phyloP scores from a whole-genome alignment of 2,329 filamentous ascomycete species.

The Fusarium mexicanum region DNA sequence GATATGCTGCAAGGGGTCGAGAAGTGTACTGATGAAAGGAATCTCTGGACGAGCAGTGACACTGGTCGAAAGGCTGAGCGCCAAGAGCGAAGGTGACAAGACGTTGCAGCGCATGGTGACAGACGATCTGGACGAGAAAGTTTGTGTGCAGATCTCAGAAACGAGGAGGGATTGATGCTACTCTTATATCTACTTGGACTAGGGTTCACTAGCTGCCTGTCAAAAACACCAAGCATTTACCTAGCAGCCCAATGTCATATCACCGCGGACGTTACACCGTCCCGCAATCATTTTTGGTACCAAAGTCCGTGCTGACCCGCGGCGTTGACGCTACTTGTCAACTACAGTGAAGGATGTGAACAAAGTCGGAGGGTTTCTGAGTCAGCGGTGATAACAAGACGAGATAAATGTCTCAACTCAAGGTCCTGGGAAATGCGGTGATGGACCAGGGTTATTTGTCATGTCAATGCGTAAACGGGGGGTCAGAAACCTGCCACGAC shows the following conservation, averaged over 20 bases:
- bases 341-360: not conserved
- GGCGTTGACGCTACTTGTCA: not conserved
- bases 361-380: not conserved
- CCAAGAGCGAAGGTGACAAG: slow-evolving; percentile 10
- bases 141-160: not conserved
- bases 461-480: not conserved
- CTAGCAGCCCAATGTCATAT: not conserved
- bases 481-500: not conserved
- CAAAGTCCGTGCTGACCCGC: not conserved
- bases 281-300: not conserved
- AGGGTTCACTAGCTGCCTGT: not conserved
- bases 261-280: not conserved
- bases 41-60: slow-evolving; percentile 8
- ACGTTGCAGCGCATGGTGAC: slow-evolving; percentile 13
- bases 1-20: slow-evolving; percentile 24
- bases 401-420: not conserved
- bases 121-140: not conserved
- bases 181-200: slow-evolving; percentile 5
- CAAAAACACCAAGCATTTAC: not conserved
- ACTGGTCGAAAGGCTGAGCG: slow-evolving; percentile 18
- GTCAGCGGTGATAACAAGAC: not conserved
- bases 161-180: not conserved
- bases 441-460: not conserved
- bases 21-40: slow-evolving; percentile 32
- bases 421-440: not conserved